Percentiles rank a stretch among this genome's conserved stretches.
Conservation (phyloP, 306 rosid genomes). For the Senna tora region DNA sequence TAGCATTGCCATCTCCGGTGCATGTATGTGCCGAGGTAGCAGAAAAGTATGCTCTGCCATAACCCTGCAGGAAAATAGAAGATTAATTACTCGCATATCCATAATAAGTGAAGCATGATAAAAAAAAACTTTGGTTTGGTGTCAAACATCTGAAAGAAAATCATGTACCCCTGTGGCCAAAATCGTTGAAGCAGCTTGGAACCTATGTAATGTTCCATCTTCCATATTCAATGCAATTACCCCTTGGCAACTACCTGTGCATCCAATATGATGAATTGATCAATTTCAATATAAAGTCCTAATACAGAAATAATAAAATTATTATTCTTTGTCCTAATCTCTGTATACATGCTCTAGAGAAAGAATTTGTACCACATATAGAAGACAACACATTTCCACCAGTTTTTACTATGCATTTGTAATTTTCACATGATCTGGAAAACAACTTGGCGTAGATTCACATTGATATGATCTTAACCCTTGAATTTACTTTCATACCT, state of each 20-base stretch:
- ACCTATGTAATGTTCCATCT: slow-evolving; percentile 92
- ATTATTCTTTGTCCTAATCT: too few relatives aligned
- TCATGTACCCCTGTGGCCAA: slow-evolving; percentile 88
- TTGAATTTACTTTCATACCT: slow-evolving; percentile 25
- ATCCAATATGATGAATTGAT: slow-evolving; percentile 35
- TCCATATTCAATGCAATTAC: slow-evolving; percentile 86
- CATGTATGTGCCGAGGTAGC: slow-evolving; percentile 98
- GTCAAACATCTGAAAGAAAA: slow-evolving; percentile 23
- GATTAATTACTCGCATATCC: slow-evolving; percentile 4
- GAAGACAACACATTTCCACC: slow-evolving; percentile 37
- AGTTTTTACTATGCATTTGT: too few relatives aligned
- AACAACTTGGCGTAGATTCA: not conserved
- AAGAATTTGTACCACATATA: not conserved
- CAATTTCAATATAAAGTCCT: slow-evolving; percentile 1
- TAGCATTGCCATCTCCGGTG: slow-evolving; percentile 96
- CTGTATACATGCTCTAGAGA: not conserved
- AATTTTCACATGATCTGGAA: slow-evolving; percentile 1
- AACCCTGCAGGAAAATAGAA: slow-evolving; percentile 63
- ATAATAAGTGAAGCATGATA: slow-evolving; percentile 14
- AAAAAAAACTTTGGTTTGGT: slow-evolving; percentile 21
- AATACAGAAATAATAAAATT: not conserved
- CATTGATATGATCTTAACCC: slow-evolving; percentile 50
- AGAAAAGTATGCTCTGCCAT: slow-evolving; percentile 87
- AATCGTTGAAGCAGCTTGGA: slow-evolving; percentile 85
- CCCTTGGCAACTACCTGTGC: slow-evolving; percentile 87